Evolutionary conservation across 164 flowering plant genomes (phyloP).

Genomic region (Kalanchoe fedtschenkoi): DNA sequence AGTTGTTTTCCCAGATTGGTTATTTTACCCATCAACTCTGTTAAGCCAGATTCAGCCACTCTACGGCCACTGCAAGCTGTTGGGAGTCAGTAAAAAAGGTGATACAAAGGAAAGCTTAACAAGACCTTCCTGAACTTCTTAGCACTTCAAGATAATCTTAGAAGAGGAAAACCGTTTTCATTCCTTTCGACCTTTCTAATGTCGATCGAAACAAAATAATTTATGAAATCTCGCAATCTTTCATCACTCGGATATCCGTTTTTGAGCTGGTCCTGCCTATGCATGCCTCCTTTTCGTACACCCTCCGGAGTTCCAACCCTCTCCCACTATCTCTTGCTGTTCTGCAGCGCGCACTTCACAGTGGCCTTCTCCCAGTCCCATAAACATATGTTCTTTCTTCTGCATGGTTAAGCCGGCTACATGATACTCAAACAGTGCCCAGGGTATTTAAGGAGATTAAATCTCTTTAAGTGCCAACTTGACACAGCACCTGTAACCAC

Average conservation of each 20-base stretch:
- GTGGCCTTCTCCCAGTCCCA: constrained; percentile 49
- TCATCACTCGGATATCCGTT: constrained; percentile 42
- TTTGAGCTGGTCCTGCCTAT: constrained; percentile 22
- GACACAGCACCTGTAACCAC: constrained; percentile 60
- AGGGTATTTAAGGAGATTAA: constrained; percentile 39
- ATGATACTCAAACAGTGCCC: constrained; percentile 20
- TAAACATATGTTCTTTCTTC: constrained; percentile 54
- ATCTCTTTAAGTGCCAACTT: constrained; percentile 45
- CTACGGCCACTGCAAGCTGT: constrained; percentile 9
- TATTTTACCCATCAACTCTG: neutral
- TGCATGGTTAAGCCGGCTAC: constrained; percentile 39
- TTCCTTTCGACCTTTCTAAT: constrained; percentile 40
- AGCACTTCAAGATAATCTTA: constrained; percentile 12
- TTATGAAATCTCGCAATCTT: constrained; percentile 60
- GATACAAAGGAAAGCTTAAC: constrained; percentile 33
- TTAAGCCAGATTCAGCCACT: neutral
- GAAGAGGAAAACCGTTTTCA: constrained; percentile 33
- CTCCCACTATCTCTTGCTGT: constrained; percentile 60
- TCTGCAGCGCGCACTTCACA: constrained; percentile 58
- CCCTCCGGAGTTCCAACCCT: constrained; percentile 40
- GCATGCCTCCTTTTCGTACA: constrained; percentile 41
- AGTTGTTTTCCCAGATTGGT: neutral
- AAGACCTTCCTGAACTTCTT: constrained; percentile 44
- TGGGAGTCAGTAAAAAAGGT: constrained; percentile 33
- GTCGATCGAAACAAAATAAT: constrained; percentile 27